Conservation (phyloP, 192 early-diverging fungal genomes). For the Coemansia pectinata region DNA sequence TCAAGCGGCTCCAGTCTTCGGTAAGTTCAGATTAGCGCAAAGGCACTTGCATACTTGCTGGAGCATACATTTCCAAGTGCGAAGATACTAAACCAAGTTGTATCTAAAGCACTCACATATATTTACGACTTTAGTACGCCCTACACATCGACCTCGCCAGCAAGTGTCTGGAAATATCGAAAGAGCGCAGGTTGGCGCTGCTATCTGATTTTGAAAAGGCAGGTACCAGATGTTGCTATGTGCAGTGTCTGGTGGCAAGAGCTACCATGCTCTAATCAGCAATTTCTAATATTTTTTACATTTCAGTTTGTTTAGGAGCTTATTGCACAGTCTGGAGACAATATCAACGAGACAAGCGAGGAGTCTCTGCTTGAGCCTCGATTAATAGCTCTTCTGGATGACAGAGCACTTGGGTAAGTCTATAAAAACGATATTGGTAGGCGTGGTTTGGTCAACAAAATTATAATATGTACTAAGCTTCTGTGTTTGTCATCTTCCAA, state of each 20-base stretch:
- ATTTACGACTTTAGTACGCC: conserved; percentile 35
- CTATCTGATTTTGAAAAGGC: conserved; percentile 56
- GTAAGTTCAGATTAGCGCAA: conserved; percentile 21
- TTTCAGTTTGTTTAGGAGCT: conserved; percentile 1
- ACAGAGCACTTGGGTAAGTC: conserved; percentile 38
- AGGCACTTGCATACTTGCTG: no score
- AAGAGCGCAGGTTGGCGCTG: conserved; percentile 21
- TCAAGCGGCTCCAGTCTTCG: conserved; percentile 44
- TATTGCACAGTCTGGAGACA: conserved; percentile 11
- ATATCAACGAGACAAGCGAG: conserved; percentile 12
- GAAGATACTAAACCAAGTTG: not conserved
- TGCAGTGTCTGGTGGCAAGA: not conserved
- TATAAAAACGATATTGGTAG: no score
- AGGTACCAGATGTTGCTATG: conserved; percentile 2
- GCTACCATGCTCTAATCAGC: not conserved
- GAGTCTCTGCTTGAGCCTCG: conserved; percentile 28
- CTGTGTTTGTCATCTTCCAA: not conserved
- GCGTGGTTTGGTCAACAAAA: no score
- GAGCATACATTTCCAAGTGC: not conserved
- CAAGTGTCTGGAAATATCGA: conserved; percentile 45
- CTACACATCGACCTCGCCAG: conserved; percentile 54
- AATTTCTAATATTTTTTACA: not conserved
- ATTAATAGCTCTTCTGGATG: conserved; percentile 41
- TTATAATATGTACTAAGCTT: not conserved
- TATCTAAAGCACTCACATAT: not conserved